These are phyloP conservation scores for Sicyos baderoa DNA, from an alignment of 306 rosid genomes.

Conservation along the genomic window DNA sequence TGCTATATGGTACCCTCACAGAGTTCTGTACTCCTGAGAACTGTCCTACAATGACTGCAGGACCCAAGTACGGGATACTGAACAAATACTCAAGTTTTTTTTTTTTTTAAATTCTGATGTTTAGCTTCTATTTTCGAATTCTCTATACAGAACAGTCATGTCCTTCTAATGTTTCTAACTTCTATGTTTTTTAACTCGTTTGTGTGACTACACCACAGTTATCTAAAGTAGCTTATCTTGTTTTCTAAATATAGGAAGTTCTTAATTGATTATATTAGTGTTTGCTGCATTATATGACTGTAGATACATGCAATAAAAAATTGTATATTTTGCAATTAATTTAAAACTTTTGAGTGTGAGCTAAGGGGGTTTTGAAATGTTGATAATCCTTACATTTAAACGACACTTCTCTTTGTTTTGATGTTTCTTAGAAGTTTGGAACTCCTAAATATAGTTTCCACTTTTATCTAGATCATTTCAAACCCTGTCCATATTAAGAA, in stretches of 20 bases:
- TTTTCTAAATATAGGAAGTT: constrained; percentile 1
- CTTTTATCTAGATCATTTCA: background rate
- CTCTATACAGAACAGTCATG: background rate
- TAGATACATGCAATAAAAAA: background rate
- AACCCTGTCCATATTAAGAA: constrained; percentile 1
- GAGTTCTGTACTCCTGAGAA: constrained; percentile 92
- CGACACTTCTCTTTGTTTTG: background rate
- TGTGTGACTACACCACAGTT: background rate
- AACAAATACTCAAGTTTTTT: constrained; percentile 15
- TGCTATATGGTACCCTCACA: constrained; percentile 94
- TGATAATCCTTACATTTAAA: background rate
- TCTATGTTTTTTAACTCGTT: background rate
- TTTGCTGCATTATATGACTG: constrained; percentile 2
- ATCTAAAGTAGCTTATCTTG: background rate
- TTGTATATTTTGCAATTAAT: background rate
- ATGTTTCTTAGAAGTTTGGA: background rate
- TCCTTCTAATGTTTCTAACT: background rate
- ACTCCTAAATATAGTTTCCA: background rate
- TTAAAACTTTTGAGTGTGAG: background rate
- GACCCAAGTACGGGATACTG: constrained; percentile 77
- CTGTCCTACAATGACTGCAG: constrained; percentile 99
- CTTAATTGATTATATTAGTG: background rate
- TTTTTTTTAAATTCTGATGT: background rate
- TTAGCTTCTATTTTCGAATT: background rate
- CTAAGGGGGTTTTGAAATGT: background rate